phyloP scores from a whole-genome alignment of 805 yeast genomes.

The Wickerhamiella vanderwaltii region DNA sequence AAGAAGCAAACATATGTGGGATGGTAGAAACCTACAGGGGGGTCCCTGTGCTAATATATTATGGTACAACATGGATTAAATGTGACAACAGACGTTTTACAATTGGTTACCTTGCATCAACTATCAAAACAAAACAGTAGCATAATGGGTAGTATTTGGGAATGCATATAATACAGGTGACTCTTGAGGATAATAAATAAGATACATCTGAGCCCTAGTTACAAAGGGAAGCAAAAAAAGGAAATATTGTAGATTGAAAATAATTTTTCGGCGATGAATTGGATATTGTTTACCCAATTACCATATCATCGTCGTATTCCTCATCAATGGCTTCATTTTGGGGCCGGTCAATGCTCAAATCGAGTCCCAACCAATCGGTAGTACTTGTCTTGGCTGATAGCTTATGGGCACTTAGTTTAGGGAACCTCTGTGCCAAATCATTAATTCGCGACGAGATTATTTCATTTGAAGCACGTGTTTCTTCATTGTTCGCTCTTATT shows the following conservation, averaged over 20 bases:
- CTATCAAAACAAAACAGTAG: no score
- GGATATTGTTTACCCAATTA: neutral
- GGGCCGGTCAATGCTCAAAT: conserved; percentile 15
- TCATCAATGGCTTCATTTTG: neutral
- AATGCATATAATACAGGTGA: neutral
- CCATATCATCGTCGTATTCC: neutral
- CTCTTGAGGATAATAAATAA: neutral
- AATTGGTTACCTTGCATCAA: neutral
- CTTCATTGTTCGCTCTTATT: conserved; percentile 22
- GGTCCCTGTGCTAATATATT: neutral
- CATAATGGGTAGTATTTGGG: no score
- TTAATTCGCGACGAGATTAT: conserved; percentile 32
- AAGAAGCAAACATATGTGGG: neutral
- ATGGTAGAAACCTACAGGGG: neutral
- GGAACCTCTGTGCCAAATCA: conserved; percentile 26
- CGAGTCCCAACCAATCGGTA: conserved; percentile 15
- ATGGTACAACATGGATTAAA: neutral
- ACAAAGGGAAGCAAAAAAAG: neutral
- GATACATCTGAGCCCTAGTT: neutral
- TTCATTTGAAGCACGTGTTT: conserved; percentile 31
- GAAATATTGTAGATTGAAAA: neutral
- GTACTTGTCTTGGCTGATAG: neutral
- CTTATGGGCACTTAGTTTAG: conserved; percentile 5
- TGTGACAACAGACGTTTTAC: neutral
- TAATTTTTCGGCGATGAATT: no score